Conservation (phyloP, 177 flowering plant genomes). For the Vitis hybrid region DNA sequence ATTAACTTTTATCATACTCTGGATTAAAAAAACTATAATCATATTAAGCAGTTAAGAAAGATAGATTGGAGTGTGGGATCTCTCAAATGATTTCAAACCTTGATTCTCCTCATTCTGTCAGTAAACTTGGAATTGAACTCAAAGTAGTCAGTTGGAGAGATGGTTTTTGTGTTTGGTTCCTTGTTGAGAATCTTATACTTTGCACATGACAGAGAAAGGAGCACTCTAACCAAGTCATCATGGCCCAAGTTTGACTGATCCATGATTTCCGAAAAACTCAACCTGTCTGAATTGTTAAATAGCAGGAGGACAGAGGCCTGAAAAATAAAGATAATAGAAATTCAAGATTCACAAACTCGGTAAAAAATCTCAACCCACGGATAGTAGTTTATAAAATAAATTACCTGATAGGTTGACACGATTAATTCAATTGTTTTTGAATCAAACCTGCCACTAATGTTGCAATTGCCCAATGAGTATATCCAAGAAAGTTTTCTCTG, state of each 20-base stretch:
- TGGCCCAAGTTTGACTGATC: conserved; percentile 40
- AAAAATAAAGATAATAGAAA: neutral
- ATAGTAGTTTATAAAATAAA: neutral
- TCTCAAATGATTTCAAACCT: neutral
- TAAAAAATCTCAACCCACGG: neutral
- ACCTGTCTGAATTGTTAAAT: conserved; percentile 37
- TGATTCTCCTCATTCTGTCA: conserved; percentile 62
- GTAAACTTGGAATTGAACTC: conserved; percentile 66
- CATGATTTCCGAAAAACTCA: conserved; percentile 50
- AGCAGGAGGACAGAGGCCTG: conserved; percentile 50
- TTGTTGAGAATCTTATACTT: conserved; percentile 55
- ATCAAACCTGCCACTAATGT: conserved; percentile 48
- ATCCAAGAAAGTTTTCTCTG: conserved; percentile 57
- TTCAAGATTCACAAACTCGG: too few species aligned
- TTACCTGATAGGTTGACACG: conserved; percentile 62
- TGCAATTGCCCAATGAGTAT: conserved; percentile 54
- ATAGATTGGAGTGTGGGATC: too few species aligned
- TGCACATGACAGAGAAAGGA: conserved; percentile 59
- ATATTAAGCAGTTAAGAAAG: neutral
- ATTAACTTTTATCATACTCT: neutral
- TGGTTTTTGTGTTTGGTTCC: conserved; percentile 42
- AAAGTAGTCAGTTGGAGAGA: conserved; percentile 44
- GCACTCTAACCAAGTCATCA: conserved; percentile 46
- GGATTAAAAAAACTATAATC: neutral
- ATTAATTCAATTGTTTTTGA: conserved; percentile 41